Evolutionary conservation across 495 filamentous ascomycete genomes (phyloP), one percentile per base, ranked within the genome.

Genomic region (Aspergillus nidulans): DNA sequence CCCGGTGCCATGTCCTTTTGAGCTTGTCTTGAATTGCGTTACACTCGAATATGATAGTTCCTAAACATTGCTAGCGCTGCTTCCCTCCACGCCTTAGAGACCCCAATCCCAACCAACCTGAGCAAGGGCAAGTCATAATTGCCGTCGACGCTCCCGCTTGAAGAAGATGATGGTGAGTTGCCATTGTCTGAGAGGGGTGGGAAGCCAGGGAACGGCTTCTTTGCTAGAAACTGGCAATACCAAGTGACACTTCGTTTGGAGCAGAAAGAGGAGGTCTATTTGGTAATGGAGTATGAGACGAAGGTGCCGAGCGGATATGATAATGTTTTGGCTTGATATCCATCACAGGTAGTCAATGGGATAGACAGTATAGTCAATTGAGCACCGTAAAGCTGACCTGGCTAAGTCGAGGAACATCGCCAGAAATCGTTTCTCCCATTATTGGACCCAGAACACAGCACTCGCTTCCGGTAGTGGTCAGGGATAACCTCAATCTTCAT

Each of bases 71-170:
- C 49, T n/a, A 73, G 79, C 0, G 79, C 77, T 9, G 85, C 85
- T 0, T 89, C 87, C 68, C 78, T 89, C 39, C 82, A 82, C 54
- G 85, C 85, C 9, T 76, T 89, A 26, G 72, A 76, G 49, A 89
- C 89, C 57, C 73, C 73, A 4, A 79, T 76, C 41, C 72, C 76
- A 41, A 72, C 85, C 39, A 81, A 80, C 1, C 73, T 89, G 3
- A 87, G 26, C 76, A 75, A 52, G 85, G 85, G 15, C 75, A 74
- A 1, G 77, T 76, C 0, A 84, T 85, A 1, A 72, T 89, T 13
- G 86, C 85, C 2, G 83, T 89, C 21, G 87, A 89, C 61, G 83
- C n/a, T n/a, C n/a, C n/a, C n/a, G 81, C 3, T 79, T 76, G 73
- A 73, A 32, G 81, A 77, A 0, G 71, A 77, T 39, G 47, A 54